Percentiles rank a stretch among this genome's conserved stretches.
phyloP scores from a whole-genome alignment of 805 yeast species.

The Candida insectalens region DNA sequence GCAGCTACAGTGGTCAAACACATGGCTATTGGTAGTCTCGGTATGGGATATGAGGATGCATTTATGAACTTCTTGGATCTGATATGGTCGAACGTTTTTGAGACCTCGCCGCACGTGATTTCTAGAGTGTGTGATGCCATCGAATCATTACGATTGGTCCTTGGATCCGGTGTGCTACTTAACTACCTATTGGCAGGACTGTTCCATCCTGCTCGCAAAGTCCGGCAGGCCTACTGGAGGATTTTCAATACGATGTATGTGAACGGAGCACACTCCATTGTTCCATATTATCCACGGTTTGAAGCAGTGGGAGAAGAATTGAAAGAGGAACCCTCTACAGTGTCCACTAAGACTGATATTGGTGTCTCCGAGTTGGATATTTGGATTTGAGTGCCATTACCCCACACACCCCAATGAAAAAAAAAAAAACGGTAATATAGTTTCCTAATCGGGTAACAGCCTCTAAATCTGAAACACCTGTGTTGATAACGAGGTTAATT shows the following conservation, averaged over 20 bases:
- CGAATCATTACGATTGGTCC: conserved; percentile 56
- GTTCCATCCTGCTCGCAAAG: conserved; percentile 88
- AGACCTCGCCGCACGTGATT: conserved; percentile 93
- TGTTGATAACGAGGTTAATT: too few relatives aligned
- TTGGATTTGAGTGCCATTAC: conserved; percentile 14
- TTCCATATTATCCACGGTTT: conserved; percentile 73
- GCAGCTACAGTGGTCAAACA: conserved; percentile 84
- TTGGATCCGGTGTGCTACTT: conserved; percentile 70
- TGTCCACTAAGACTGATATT: conserved; percentile 11
- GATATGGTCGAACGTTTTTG: conserved; percentile 81
- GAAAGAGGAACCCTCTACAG: conserved; percentile 7
- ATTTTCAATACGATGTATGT: conserved; percentile 70
- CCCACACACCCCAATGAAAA: background rate
- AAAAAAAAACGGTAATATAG: background rate
- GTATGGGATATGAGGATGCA: conserved; percentile 69
- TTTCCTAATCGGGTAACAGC: too few relatives aligned
- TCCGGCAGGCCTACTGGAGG: conserved; percentile 79
- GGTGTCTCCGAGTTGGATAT: conserved; percentile 23
- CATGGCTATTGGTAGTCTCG: conserved; percentile 69
- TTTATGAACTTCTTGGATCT: conserved; percentile 77
- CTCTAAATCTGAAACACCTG: too few relatives aligned
- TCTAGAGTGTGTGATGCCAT: conserved; percentile 71
- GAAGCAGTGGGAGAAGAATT: conserved; percentile 21
- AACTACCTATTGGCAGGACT: conserved; percentile 81
- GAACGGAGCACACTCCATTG: conserved; percentile 62